Evolutionary conservation across 208 protist genomes (phyloP).

Genomic region (Phytomonas francai): DNA sequence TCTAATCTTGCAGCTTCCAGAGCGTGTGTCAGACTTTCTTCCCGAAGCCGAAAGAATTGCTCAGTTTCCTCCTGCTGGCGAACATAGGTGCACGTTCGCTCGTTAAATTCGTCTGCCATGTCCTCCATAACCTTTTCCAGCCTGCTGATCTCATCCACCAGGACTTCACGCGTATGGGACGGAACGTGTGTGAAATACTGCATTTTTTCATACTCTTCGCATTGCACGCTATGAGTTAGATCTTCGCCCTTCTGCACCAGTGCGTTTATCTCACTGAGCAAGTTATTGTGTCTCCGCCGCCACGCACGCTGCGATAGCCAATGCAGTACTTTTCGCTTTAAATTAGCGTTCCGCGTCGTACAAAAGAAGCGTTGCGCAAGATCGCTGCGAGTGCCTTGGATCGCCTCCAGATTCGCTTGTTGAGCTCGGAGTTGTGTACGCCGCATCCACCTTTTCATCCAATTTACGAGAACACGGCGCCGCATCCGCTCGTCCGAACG

Average conservation of each 20-base stretch:
- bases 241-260: neutral
- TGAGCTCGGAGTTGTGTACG: neutral
- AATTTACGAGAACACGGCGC: constrained; percentile 11
- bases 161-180: neutral
- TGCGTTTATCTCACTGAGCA: neutral
- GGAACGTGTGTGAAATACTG: neutral
- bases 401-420: neutral
- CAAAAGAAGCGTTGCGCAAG: neutral
- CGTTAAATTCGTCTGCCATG: constrained; percentile 48
- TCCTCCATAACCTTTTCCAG: constrained; percentile 38
- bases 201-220: constrained; percentile 6
- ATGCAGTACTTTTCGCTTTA: neutral
- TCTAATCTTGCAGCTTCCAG: constrained; percentile 10
- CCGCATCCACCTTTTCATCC: constrained; percentile 23
- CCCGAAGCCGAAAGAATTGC: constrained; percentile 23
- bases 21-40: constrained; percentile 21
- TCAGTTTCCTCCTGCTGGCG: constrained; percentile 43
- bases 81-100: constrained; percentile 44
- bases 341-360: neutral
- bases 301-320: neutral
- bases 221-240: neutral
- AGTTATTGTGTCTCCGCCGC: neutral
- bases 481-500: constrained; percentile 6
- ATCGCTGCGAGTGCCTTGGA: neutral
- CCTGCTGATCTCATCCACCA: constrained; percentile 27